Evolutionary conservation across 495 filamentous ascomycete species (phyloP), one percentile per base, ranked within the genome.

Genomic region (Penicillium nucicola): DNA sequence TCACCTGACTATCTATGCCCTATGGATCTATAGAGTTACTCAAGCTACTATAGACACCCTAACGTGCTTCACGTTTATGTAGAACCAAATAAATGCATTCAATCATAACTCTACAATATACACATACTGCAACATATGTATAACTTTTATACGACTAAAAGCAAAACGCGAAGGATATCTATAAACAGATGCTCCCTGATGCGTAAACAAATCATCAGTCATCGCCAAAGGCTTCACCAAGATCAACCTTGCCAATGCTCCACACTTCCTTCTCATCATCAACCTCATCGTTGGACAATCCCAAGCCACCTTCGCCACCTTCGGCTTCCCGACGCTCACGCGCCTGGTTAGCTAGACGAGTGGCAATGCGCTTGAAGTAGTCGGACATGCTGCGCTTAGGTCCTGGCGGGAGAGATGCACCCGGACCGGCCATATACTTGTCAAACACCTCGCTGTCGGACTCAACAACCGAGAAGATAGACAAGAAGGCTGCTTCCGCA

Each of bases 251-350:
- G 5, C 95, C 93, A 42, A 98, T 86, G 58, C 89, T 90, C 93
- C 90, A 93, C 56, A 98, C 77, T 77, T 98, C 93, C 76, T 82
- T 87, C 72, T 95, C 85, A 73, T 98, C 93, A 64, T 98, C 93
- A 11, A 79, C 69, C 65, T 97, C 95, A 66, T 97, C 93, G 64
- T 86, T 90, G 12, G 82, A 83, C 57, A 97, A 65, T 2, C 89
- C 91, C 35, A 97, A 62, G 10, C 92, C 90, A 12, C 92, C 92
- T 45, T 85, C 79, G 5, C 92, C 93, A 42, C 90, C 91, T 65
- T 95, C 89, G 7, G 95, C 95, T 58, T 95, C 89, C 61, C 78
- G 87, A 58, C 92, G 78, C 66, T 97, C 93, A 53, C 89, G 78
- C 1, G 90, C 89, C 65, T 96, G 93, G 45, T 70, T 80, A 2